Conservation (phyloP, 139 green algal genomes). For the Edaphochlamys debaryana region DNA sequence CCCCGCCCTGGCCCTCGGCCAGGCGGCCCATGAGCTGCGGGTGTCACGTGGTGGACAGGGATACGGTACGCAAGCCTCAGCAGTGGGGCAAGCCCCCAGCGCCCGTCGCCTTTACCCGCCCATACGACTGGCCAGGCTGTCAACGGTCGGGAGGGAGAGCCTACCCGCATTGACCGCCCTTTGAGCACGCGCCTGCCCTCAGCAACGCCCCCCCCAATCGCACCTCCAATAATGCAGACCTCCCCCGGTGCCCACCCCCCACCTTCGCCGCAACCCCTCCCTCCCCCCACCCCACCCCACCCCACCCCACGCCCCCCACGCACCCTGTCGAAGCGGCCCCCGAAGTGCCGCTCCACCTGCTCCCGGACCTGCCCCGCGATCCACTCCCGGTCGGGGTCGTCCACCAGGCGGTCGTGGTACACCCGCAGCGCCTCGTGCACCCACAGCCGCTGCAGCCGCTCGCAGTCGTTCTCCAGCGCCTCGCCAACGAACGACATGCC, state of each 20-base stretch:
- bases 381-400: conserved; percentile 72
- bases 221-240: no score
- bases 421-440: conserved; percentile 65
- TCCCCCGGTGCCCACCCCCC: no score
- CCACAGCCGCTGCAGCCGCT: conserved; percentile 29
- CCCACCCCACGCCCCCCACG: neutral
- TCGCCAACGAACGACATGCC: conserved; percentile 37
- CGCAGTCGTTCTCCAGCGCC: conserved; percentile 17
- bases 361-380: conserved; percentile 26
- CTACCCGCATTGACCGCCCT: no score
- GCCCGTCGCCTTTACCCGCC: no score
- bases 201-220: no score
- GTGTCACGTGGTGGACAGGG: neutral
- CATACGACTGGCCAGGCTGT: no score
- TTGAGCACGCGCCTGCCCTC: no score
- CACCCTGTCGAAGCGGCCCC: conserved; percentile 19
- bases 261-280: no score
- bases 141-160: no score
- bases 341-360: conserved; percentile 34
- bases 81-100: no score
- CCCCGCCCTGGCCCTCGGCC: neutral
- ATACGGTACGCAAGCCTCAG: no score
- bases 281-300: no score
- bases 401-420: conserved; percentile 78
- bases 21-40: conserved; percentile 20